Evolutionary conservation across 1,284 basidiomycete species (phyloP), one percentile per base, ranked within the genome.

Genomic region (Trametes hirsuta): DNA sequence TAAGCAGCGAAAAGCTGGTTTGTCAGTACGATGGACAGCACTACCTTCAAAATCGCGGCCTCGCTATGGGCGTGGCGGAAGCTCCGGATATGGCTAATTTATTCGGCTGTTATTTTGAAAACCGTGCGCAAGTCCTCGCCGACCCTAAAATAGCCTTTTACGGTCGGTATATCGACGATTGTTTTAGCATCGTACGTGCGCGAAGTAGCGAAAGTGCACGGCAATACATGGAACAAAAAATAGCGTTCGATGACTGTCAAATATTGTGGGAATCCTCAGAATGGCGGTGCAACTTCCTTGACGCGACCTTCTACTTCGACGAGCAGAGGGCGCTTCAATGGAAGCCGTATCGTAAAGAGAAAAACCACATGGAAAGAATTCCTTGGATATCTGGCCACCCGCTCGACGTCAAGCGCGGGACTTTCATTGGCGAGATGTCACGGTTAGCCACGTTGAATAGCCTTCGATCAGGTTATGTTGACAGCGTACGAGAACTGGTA

Each of bases 311-410:
- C 44, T 47, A 46, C 14, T 46, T 46, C 6, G 52, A 54, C 24
- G 24, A 11, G 18, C 12, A 18, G 11, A 11, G 15, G 11, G 22
- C 21, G 15, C 44, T 54, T 9, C 42, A 54, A 24, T 47, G 44
- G 41, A 22, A 47, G 14, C 42, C 52, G 34, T 54, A 36, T 22
- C 41, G 52, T n/a, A 54, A 54, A 36, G 30, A 25, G 24, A 34
- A 47, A 9, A 54, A 54, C 44, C 52, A 54, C 21, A 54, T 54
- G 52, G 52, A 54, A 54, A 54, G 52, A 54, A 54, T 54, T 54
- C 52, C 52, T 2, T 54, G 52, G 52, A 54, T 54, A 45, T 45
- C 41, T 47, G 41, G 44, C 42, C 52, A 54, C 52, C 52, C 52
- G 1, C 25, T 36, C 42, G 52, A 54, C 44, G 52, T 54, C 12